phyloP scores from a whole-genome alignment of 1,284 basidiomycete genomes.

The Rhodotorula sp. region DNA sequence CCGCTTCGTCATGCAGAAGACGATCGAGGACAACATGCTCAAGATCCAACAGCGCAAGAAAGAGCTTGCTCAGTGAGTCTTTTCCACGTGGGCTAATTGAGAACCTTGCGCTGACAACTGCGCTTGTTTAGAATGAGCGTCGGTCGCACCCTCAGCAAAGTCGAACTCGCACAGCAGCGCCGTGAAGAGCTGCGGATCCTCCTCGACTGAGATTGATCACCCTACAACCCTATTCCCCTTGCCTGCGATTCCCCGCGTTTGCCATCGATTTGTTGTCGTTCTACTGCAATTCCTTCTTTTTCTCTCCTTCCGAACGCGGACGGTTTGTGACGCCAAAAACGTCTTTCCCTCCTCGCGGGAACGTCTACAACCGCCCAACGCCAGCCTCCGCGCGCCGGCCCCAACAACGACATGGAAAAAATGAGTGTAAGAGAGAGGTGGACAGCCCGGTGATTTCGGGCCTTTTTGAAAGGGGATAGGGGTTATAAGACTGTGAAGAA shows the following conservation, averaged over 20 bases:
- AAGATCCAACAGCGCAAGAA: constrained; percentile 94
- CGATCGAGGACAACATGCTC: constrained; percentile 67
- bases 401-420: not conserved
- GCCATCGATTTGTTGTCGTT: not conserved
- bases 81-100: too few species aligned
- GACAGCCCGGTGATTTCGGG: not conserved
- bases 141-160: constrained; percentile 45
- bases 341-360: too few species aligned
- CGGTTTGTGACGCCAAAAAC: not conserved
- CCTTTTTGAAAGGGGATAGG: not conserved
- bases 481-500: not conserved
- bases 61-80: constrained; percentile 72
- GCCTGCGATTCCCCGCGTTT: not conserved
- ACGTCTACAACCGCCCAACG: too few species aligned
- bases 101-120: not conserved
- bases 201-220: constrained; percentile 12
- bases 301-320: not conserved
- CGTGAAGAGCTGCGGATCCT: constrained; percentile 44
- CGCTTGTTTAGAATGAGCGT: constrained; percentile 41
- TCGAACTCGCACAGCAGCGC: constrained; percentile 43
- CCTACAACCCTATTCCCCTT: not conserved
- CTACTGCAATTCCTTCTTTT: not conserved
- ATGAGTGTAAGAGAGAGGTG: not conserved
- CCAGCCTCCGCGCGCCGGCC: too few species aligned
- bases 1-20: constrained; percentile 87